A percentile compares a stretch with the other conserved stretches of the same genome.
Conservation (phyloP, 345 rosid genomes). For the Isatis tinctoria region DNA sequence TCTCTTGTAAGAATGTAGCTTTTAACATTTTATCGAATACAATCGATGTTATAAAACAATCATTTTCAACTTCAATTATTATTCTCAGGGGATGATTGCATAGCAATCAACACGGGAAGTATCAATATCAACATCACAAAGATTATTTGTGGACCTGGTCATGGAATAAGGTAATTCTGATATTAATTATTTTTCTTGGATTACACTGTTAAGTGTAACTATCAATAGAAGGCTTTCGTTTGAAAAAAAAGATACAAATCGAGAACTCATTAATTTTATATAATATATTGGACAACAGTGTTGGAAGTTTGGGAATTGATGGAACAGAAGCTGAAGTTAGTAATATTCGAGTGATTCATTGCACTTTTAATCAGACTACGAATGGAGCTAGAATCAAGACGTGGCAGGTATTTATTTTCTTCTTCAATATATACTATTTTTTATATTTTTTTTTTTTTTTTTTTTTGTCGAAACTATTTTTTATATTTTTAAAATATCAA, state of each 20-base stretch:
- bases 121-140: constrained; percentile 19
- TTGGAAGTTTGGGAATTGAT: constrained; percentile 23
- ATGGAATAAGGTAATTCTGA: constrained; percentile 29
- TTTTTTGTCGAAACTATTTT: too few relatives aligned
- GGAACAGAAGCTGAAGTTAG: constrained; percentile 7
- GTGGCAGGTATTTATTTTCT: constrained; percentile 6
- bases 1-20: too few relatives aligned
- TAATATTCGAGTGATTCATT: constrained; percentile 12
- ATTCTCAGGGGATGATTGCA: constrained; percentile 25
- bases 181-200: neutral
- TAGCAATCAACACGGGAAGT: constrained; percentile 25
- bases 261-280: neutral
- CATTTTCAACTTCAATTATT: neutral
- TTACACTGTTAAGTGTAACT: neutral
- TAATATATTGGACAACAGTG: constrained; percentile 7
- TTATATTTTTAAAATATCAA: neutral
- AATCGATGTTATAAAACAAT: neutral
- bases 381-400: constrained; percentile 36
- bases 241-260: too few relatives aligned
- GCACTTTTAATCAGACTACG: constrained; percentile 15
- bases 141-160: constrained; percentile 30
- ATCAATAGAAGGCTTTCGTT: neutral
- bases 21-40: neutral
- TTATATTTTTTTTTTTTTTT: too few relatives aligned
- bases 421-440: neutral